These are phyloP conservation scores for Ascochyta koolunga DNA, from an alignment of 2,329 filamentous ascomycete species.

Conservation along the genomic window DNA sequence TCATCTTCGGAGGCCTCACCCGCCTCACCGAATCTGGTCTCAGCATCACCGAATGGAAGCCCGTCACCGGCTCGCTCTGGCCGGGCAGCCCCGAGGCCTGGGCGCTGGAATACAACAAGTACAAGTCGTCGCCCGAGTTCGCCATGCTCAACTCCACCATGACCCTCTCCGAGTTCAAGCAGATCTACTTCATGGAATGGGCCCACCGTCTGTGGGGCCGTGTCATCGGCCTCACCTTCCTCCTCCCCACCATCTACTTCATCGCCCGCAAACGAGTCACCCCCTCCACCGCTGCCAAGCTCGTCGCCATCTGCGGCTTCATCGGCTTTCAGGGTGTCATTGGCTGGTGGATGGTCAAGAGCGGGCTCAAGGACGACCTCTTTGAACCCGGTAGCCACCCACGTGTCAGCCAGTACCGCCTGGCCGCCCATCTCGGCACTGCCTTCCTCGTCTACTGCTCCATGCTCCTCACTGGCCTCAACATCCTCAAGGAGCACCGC, in stretches of 20 bases:
- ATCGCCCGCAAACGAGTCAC: constrained; percentile 80
- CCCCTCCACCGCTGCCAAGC: constrained; percentile 73
- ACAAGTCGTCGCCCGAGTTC: constrained; percentile 91
- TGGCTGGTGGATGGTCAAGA: constrained; percentile 99
- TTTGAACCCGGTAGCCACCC: constrained; percentile 91
- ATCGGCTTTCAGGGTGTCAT: constrained; percentile 96
- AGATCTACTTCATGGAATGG: constrained; percentile 99
- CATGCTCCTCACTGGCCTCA: constrained; percentile 89
- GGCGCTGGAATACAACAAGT: constrained; percentile 92
- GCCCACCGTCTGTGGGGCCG: constrained; percentile 93
- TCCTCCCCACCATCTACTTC: constrained; percentile 87
- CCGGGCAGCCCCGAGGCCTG: constrained; percentile 80
- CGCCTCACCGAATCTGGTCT: constrained; percentile 94
- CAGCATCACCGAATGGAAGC: constrained; percentile 98
- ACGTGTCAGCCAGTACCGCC: constrained; percentile 90
- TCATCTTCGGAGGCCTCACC: constrained; percentile 92
- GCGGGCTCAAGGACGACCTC: constrained; percentile 91
- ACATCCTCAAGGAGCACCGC: constrained; percentile 78
- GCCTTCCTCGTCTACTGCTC: constrained; percentile 92
- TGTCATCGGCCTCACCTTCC: constrained; percentile 86
- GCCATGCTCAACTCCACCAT: constrained; percentile 90
- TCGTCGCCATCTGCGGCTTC: constrained; percentile 82
- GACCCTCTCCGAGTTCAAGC: constrained; percentile 92
- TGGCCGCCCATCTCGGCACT: constrained; percentile 86
- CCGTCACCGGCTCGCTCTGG: constrained; percentile 89